Conservation (phyloP, 2,329 filamentous ascomycete genomes). For the Didymella exigua region DNA sequence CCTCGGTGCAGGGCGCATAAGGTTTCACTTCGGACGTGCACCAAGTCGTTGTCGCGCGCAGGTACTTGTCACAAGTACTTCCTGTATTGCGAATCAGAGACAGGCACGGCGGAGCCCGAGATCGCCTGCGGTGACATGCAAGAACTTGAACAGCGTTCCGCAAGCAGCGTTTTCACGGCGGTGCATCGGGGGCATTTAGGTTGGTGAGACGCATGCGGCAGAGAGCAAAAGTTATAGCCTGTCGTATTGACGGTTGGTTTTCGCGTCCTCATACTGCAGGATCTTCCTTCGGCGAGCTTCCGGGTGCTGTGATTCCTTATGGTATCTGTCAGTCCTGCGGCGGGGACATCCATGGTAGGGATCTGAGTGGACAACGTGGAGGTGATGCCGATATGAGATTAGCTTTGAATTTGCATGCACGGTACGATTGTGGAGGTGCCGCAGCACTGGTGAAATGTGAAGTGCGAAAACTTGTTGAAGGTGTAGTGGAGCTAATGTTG, state of each 20-base stretch:
- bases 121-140: constrained; percentile 9
- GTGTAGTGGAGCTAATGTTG: constrained; percentile 7
- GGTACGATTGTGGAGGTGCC: constrained; percentile 5
- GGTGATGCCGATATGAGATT: constrained; percentile 11
- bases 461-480: not conserved
- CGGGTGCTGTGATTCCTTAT: constrained; percentile 14
- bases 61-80: not conserved
- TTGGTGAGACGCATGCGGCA: constrained; percentile 18
- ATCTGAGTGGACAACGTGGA: constrained; percentile 9
- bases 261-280: constrained; percentile 7
- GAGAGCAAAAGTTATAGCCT: not conserved
- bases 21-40: constrained; percentile 2
- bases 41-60: constrained; percentile 3
- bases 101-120: constrained; percentile 8
- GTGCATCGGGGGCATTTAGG: constrained; percentile 6
- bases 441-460: not conserved
- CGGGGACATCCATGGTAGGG: constrained; percentile 2
- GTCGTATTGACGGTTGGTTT: not conserved
- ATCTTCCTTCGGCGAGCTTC: constrained; percentile 11
- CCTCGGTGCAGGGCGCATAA: constrained; percentile 11
- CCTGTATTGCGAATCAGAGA: constrained; percentile 1
- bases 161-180: constrained; percentile 11
- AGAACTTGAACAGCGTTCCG: constrained; percentile 1
- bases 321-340: not conserved
- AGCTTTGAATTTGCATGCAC: constrained; percentile 4